phyloP scores from a whole-genome alignment of 2,329 filamentous ascomycete genomes.

The Ophidiomyces ophidiicola region DNA sequence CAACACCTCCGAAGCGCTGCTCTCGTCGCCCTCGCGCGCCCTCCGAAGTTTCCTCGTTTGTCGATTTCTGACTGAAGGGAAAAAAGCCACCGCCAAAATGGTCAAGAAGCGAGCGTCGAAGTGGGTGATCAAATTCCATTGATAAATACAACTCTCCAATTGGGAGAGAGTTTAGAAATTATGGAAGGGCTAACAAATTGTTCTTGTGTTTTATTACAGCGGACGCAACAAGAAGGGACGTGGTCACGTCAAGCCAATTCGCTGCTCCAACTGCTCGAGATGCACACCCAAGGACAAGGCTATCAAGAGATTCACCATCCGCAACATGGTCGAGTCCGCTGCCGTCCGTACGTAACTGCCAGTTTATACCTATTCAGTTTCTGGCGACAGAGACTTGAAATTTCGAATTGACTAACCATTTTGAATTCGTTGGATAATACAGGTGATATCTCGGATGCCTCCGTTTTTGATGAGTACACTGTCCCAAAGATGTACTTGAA shows the following conservation, averaged over 20 bases:
- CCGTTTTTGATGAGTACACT: constrained; percentile 97
- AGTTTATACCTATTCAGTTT: constrained; percentile 4
- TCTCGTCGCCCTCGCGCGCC: constrained; percentile 8
- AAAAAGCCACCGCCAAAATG: constrained; percentile 44
- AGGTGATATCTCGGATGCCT: constrained; percentile 99
- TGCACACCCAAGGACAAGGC: constrained; percentile 99
- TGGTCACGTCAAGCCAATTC: constrained; percentile 99
- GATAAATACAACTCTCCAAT: constrained; percentile 10
- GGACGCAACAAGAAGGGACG: constrained; percentile 99
- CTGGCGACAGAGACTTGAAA: background rate
- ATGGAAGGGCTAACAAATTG: constrained; percentile 9
- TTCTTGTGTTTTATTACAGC: constrained; percentile 38
- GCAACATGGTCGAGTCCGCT: constrained; percentile 99
- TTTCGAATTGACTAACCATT: constrained; percentile 4
- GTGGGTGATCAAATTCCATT: constrained; percentile 36
- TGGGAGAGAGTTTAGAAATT: background rate
- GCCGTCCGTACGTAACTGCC: constrained; percentile 76
- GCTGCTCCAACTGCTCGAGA: constrained; percentile 76
- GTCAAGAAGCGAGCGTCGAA: constrained; percentile 67
- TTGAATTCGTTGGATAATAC: constrained; percentile 15
- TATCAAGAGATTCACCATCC: constrained; percentile 99
- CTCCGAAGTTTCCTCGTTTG: constrained; percentile 8
- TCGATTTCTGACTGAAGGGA: constrained; percentile 11
- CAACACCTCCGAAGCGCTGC: constrained; percentile 9
- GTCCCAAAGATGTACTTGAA: constrained; percentile 99